Base-by-base conservation (phyloP, 2,329 filamentous ascomycete genomes). In the Aspergillus awamori region DNA sequence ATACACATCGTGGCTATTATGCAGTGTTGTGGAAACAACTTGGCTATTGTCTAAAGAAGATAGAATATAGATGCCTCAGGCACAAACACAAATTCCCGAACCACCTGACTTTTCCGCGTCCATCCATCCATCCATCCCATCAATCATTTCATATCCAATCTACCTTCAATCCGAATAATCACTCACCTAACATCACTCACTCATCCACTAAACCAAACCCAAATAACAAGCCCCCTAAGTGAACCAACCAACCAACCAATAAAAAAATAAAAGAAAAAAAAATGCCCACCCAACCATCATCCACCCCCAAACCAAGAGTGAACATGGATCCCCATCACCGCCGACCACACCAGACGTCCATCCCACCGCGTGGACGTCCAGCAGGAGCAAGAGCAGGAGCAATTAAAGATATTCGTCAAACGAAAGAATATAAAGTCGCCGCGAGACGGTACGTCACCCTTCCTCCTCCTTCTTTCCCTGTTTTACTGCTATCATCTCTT, bases 401-500 rank as follows among this genome's bases (percentile, higher is more conserved):
- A 33, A 52, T 54, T 20, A 53, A 64, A 22, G 76, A 79, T 67
- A 74, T 79, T 43, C 74, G 74, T 48, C 65, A 77, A 61, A 79
- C 77, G n/a, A 76, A 73, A 58, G 72, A 76, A 64, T 79, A 79
- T 64, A 78, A 77, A 61, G 59, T 63, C 60, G 73, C 74, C 61
- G 74, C 76, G 26, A 70, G 77, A 53, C 70, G 70, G 77, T 79
- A 67, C 26, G 69, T 66, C 52, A 36, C 7, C 20, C 20, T 2
- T 2, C 17, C 20, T 20, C 20, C 20, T 20, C 20, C 20, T 20
- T 20, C 20, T 20, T 20, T 20, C 20, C 20, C 20, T 20, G 2
- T 2, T 20, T 20, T 20, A 20, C 20, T 20, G 20, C 20, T 20
- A 20, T 20, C 20, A 20, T 20, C 20, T 20, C 20, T 20, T 20